Base-by-base conservation (phyloP, 108 stramenopile species). In the Conticribra guillardii region DNA sequence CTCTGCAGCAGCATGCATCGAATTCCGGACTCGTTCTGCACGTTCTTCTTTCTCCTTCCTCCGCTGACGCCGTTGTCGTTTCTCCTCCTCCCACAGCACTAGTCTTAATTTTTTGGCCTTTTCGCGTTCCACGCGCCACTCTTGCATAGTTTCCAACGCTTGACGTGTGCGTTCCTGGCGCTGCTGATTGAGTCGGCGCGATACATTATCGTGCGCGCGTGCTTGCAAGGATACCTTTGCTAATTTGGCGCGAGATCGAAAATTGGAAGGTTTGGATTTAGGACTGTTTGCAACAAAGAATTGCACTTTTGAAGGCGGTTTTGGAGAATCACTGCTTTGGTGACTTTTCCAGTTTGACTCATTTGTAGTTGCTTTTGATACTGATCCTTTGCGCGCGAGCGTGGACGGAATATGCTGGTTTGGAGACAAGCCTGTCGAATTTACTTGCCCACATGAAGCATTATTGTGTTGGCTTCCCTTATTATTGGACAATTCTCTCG, bases 1-100 rank as follows among this genome's bases (percentile, higher is more conserved):
- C 18, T 71, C 69, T 3, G 77, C 77, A 29, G 64, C 77, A 46
- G 64, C 67, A 15, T 71, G 49, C 69, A 79, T 79, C 8, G 64
- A 66, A 5, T 11, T 33, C 11, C 30, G 55, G 16, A 71, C 51
- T n/a, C 45, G 54, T 30, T 41, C 8, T 59, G 69, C 62, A 18
- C 64, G 77, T 30, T 65, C 32, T 19, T 26, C 44, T 47, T 55
- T 60, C 29, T 64, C 77, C 22, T 50, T 29, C 31, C 57, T 21
- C 19, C 64, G 49, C 17, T 65, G 44, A 19, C 57, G 29, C 50
- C 54, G 57, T 17, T 29, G 21, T 26, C 45, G 46, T 51, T 50
- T 55, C 44, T 79, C 77, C 34, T 66, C 64, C 15, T 71, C 57
- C 23, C 50, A 48, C 2, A 70, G 33, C 24, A 61, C 45, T 34